Base-by-base conservation (phyloP, 1,139 yeast species). In the Diutina scorzettiae region DNA sequence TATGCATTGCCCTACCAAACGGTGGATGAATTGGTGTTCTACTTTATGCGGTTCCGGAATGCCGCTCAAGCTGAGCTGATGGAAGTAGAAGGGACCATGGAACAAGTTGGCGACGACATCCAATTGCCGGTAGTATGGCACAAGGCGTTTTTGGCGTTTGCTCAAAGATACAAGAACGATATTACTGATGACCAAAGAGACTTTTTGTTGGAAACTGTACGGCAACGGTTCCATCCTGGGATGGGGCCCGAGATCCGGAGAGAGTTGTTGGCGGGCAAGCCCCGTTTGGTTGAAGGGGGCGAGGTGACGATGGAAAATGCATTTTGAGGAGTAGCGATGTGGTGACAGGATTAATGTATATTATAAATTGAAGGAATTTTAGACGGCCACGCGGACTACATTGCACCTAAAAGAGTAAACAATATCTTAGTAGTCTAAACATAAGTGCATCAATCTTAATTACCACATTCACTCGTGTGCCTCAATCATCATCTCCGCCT, bases 141-240 rank as follows among this genome's bases (percentile, higher is more conserved):
- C 58, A 94, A 91, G 59, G 89, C 96, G 2, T 81, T 91, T 55
- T 69, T 91, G 46, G 81, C 93, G 2, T 93, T 91, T 67, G 95
- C 96, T 37, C 96, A 89, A 65, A 74, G 96, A 50, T 91, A 91
- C 61, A 91, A 91, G 62, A 89, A 91, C 59, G 98, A 91, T 66
- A 85, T 91, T 46, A 91, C 98, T 14, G 95, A 86, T 53, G 98
- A 93, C 58, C 99, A 91, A 68, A 75, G 96, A 57, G 98, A 91
- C 53, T 86, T 89, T 62, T 66, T 91, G 48, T 64, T 91, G 56
- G 97, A 91, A 53, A 89, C 95, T 3, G 77, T 87, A 17, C 81
- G 95, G 62, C 89, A 82, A 58, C 82, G 95, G 62, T 81, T 81
- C 43, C 99, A 91, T 57, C 82, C 72, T 49, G 81, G 80, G 25